Percentiles rank a stretch among this genome's conserved stretches.
These are phyloP conservation scores for Xylaria cubensis DNA, from an alignment of 495 filamentous ascomycete species.

Conservation along the genomic window DNA sequence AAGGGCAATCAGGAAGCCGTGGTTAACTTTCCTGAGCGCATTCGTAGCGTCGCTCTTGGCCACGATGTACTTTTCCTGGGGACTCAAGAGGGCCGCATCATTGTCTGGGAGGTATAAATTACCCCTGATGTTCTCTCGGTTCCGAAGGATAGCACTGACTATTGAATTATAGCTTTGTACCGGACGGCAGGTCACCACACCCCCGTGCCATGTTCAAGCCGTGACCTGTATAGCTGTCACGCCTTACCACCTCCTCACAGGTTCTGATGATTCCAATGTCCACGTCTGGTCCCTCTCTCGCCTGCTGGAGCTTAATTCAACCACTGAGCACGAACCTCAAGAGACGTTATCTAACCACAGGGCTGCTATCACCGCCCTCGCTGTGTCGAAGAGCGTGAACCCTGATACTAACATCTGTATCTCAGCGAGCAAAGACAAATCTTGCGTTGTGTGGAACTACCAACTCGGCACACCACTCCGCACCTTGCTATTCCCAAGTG, in stretches of 20 bases:
- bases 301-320: constrained; percentile 66
- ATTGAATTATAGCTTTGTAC: constrained; percentile 69
- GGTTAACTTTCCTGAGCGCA: constrained; percentile 84
- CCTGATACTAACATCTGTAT: constrained; percentile 73
- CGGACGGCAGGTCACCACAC: constrained; percentile 86
- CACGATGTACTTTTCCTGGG: constrained; percentile 79
- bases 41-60: constrained; percentile 70
- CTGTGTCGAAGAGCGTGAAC: constrained; percentile 69
- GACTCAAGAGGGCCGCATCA: constrained; percentile 83
- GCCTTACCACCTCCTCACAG: constrained; percentile 81
- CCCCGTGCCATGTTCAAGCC: constrained; percentile 83
- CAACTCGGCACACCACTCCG: constrained; percentile 74
- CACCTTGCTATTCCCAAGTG: constrained; percentile 77
- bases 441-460: constrained; percentile 89
- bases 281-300: constrained; percentile 85
- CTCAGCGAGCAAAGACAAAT: constrained; percentile 80
- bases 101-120: constrained; percentile 85
- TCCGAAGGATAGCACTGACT: background rate
- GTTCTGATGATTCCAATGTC: constrained; percentile 85
- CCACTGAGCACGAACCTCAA: constrained; percentile 61
- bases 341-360: constrained; percentile 80
- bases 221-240: constrained; percentile 78
- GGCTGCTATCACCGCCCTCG: constrained; percentile 75
- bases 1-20: constrained; percentile 86
- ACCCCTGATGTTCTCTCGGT: background rate